Conservation (phyloP, 805 yeast species). For the Sugiyamaella americana region DNA sequence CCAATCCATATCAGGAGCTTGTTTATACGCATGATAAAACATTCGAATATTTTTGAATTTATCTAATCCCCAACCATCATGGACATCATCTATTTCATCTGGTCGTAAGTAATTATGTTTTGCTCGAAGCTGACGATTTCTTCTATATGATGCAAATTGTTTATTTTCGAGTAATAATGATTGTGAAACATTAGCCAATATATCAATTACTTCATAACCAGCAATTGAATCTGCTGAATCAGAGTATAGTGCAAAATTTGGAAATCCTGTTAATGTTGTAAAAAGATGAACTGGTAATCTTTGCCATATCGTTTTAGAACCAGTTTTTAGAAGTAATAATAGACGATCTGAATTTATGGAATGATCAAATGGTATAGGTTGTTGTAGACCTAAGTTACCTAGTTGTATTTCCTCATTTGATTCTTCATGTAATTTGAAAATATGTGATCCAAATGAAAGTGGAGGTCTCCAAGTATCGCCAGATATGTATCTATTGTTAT, state of each 20-base stretch:
- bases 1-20: constrained; percentile 29
- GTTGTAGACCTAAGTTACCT: constrained; percentile 2
- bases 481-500: constrained; percentile 25
- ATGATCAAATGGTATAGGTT: constrained; percentile 4
- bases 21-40: constrained; percentile 29
- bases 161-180: constrained; percentile 9
- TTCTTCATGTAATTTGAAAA: constrained; percentile 1
- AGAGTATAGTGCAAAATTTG: constrained; percentile 30
- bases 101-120: constrained; percentile 3
- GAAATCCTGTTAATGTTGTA: constrained; percentile 28
- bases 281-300: constrained; percentile 32
- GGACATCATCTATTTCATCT: not conserved
- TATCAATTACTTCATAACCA: constrained; percentile 93
- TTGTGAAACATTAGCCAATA: constrained; percentile 48
- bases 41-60: constrained; percentile 33
- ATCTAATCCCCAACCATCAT: constrained; percentile 31
- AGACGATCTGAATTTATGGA: constrained; percentile 12
- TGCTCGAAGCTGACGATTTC: constrained; percentile 2
- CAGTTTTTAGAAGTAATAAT: constrained; percentile 32
- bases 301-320: constrained; percentile 30
- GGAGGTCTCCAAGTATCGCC: constrained; percentile 30
- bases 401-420: not conserved
- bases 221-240: constrained; percentile 29
- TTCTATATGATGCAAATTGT: constrained; percentile 8
- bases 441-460: constrained; percentile 10